These are phyloP conservation scores for Scheffersomyces parashehatae DNA, from an alignment of 1,139 yeast genomes.

Conservation along the genomic window DNA sequence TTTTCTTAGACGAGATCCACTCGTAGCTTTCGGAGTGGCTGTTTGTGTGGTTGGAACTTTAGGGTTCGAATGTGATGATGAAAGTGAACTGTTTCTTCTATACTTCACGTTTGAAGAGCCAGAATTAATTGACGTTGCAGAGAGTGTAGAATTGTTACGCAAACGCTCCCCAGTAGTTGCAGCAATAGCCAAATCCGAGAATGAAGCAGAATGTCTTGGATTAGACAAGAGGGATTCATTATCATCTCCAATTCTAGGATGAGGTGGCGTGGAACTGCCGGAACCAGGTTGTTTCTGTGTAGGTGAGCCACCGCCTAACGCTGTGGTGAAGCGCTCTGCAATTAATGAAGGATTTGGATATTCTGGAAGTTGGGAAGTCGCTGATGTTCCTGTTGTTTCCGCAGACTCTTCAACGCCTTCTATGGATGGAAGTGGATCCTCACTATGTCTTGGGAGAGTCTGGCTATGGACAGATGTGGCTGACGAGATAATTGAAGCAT, in stretches of 20 bases:
- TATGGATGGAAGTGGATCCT: too few species aligned
- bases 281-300: not conserved
- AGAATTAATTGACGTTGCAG: slow-evolving; percentile 6
- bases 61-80: slow-evolving; percentile 8
- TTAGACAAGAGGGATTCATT: not conserved
- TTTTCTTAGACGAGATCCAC: slow-evolving; percentile 12
- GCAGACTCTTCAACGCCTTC: not conserved
- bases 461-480: slow-evolving; percentile 3
- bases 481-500: slow-evolving; percentile 3
- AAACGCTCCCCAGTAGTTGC: slow-evolving; percentile 2
- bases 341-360: not conserved
- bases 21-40: slow-evolving; percentile 4
- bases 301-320: not conserved
- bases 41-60: slow-evolving; percentile 1
- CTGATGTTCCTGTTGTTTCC: not conserved
- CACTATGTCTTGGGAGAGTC: not conserved
- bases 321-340: not conserved
- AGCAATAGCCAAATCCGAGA: not conserved
- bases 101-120: slow-evolving; percentile 4
- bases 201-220: not conserved
- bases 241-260: not conserved
- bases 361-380: too few species aligned
- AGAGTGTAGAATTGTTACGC: slow-evolving; percentile 7
- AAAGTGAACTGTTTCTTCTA: slow-evolving; percentile 14
- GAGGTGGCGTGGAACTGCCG: not conserved